These are phyloP conservation scores for Carex kokanica DNA, from an alignment of 176 grass and related monocot genomes.

Conservation along the genomic window DNA sequence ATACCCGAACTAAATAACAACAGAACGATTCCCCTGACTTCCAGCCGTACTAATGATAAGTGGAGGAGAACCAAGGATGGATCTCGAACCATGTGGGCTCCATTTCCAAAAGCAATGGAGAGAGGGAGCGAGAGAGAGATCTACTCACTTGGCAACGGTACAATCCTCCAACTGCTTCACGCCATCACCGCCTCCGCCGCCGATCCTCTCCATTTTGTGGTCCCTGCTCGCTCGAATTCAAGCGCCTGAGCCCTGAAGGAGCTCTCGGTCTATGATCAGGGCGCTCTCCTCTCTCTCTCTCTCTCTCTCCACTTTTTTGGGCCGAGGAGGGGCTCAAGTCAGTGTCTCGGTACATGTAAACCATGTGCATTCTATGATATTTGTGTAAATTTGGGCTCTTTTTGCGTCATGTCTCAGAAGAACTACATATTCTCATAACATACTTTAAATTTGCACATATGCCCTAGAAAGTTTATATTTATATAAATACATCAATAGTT, in stretches of 20 bases:
- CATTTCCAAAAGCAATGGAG: background rate
- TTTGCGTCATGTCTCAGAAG: background rate
- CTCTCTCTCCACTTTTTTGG: background rate
- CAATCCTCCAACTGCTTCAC: constrained; percentile 98
- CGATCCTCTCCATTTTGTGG: constrained; percentile 28
- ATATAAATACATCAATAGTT: background rate
- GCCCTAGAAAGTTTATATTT: background rate
- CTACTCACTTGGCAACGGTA: constrained; percentile 70
- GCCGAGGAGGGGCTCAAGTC: background rate
- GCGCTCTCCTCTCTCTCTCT: no score
- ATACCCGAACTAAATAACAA: background rate
- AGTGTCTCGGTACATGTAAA: background rate
- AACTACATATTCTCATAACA: background rate
- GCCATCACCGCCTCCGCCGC: constrained; percentile 37
- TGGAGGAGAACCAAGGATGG: background rate
- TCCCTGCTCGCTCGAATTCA: background rate
- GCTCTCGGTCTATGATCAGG: background rate
- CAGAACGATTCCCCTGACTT: background rate
- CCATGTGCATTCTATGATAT: background rate
- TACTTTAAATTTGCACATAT: background rate
- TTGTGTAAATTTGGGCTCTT: no score
- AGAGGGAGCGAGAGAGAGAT: background rate
- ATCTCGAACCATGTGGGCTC: background rate
- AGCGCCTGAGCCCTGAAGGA: background rate
- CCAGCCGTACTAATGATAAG: background rate